These are phyloP conservation scores for Nothophytophthora sp. DNA, from an alignment of 352 stramenopile species.

Conservation along the genomic window DNA sequence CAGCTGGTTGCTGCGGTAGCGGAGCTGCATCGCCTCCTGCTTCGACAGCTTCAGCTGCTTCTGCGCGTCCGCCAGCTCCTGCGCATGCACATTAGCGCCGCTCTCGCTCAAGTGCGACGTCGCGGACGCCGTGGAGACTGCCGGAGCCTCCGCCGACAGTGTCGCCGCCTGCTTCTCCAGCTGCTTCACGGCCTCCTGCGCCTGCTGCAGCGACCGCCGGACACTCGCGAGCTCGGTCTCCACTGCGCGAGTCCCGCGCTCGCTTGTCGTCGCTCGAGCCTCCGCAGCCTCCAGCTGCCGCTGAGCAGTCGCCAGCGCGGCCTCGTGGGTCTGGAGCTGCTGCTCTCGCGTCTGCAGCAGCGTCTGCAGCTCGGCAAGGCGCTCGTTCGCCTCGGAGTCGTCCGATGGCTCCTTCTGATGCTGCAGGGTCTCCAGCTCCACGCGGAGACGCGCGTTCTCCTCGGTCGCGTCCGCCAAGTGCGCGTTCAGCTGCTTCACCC, in stretches of 20 bases:
- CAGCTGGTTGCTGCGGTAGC: constrained; percentile 80
- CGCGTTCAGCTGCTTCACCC: constrained; percentile 58
- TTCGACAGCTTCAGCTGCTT: constrained; percentile 81
- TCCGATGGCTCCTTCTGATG: constrained; percentile 15
- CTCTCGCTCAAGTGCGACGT: constrained; percentile 24
- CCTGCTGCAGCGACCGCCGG: constrained; percentile 29
- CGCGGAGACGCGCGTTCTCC: constrained; percentile 51
- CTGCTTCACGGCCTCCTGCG: constrained; percentile 24
- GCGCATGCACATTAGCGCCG: constrained; percentile 22
- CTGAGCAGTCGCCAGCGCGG: constrained; percentile 19
- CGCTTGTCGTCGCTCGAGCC: constrained; percentile 7
- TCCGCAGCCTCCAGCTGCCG: constrained; percentile 29
- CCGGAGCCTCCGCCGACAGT: constrained; percentile 12
- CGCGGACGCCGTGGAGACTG: constrained; percentile 14
- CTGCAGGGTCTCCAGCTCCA: constrained; percentile 29
- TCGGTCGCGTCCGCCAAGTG: constrained; percentile 44
- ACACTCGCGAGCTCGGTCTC: constrained; percentile 26
- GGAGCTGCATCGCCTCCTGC: constrained; percentile 84
- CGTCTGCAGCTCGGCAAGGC: constrained; percentile 19
- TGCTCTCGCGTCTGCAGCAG: constrained; percentile 26
- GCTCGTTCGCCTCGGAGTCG: constrained; percentile 9
- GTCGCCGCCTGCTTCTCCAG: constrained; percentile 52
- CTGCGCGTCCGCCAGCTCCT: constrained; percentile 56
- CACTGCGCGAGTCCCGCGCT: constrained; percentile 9
- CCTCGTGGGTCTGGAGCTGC: constrained; percentile 13